phyloP scores from a whole-genome alignment of 148 eudicot genomes.

The Fagopyrum tataricum region DNA sequence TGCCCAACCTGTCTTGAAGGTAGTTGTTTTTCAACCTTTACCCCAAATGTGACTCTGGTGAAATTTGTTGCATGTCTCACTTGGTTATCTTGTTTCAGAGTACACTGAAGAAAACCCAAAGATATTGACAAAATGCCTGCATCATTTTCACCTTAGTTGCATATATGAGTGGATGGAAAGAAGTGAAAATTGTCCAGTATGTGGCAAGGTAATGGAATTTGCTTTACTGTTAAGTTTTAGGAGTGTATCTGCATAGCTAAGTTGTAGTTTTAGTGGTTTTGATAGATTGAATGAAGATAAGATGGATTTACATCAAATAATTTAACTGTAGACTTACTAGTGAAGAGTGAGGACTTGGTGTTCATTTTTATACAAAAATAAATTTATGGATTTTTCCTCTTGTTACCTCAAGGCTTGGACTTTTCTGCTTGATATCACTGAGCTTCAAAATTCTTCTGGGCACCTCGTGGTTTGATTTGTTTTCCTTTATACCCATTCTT shows the following conservation, averaged over 20 bases:
- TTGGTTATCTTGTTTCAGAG: constrained; percentile 39
- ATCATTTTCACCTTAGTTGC: constrained; percentile 93
- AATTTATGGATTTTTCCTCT: too few relatives aligned
- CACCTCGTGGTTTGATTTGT: too few relatives aligned
- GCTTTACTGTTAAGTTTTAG: not conserved
- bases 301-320: not conserved
- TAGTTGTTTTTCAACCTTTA: constrained; percentile 7
- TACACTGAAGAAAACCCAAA: constrained; percentile 86
- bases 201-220: constrained; percentile 67
- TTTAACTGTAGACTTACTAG: too few relatives aligned
- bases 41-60: not conserved
- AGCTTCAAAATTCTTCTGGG: too few relatives aligned
- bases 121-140: constrained; percentile 80
- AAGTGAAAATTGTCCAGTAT: constrained; percentile 93
- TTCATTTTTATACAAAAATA: too few relatives aligned
- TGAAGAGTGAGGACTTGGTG: too few relatives aligned
- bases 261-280: not conserved
- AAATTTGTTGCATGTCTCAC: not conserved
- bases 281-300: not conserved
- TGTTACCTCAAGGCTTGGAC: too few relatives aligned
- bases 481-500: too few relatives aligned
- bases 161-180: constrained; percentile 99
- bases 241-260: not conserved
- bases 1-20: constrained; percentile 98
- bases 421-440: too few relatives aligned